Percentiles rank a stretch among this genome's conserved stretches.
Evolutionary conservation across 495 filamentous ascomycete genomes (phyloP).

Genomic region (Bombardia bombarda): DNA sequence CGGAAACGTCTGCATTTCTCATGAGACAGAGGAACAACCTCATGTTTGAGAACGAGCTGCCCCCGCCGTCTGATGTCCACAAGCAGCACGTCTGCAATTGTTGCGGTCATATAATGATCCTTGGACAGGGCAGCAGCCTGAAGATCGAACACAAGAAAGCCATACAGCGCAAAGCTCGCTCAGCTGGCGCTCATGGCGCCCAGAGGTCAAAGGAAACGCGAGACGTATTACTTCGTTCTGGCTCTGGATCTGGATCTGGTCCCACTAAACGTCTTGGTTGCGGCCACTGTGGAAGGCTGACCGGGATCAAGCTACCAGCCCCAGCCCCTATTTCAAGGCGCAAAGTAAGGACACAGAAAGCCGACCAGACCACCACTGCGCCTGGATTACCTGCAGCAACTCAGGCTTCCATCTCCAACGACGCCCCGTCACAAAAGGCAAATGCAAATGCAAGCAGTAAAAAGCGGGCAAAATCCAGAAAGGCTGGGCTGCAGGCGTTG

Average conservation of each 20-base stretch:
- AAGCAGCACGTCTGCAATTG: slow-evolving; percentile 39
- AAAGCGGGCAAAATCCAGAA: slow-evolving; percentile 45
- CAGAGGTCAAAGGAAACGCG: slow-evolving; percentile 1
- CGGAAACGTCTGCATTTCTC: slow-evolving; percentile 41
- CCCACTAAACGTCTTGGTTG: slow-evolving; percentile 35
- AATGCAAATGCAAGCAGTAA: slow-evolving; percentile 42
- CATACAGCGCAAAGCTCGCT: slow-evolving; percentile 5
- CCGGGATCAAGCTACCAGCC: slow-evolving; percentile 26
- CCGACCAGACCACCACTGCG: not conserved
- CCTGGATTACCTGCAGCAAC: not conserved
- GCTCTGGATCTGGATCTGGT: not conserved
- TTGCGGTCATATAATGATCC: slow-evolving; percentile 46
- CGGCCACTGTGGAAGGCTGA: slow-evolving; percentile 32
- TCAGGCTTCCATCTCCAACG: not conserved
- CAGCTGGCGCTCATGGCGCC: too few species aligned
- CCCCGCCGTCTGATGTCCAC: slow-evolving; percentile 31
- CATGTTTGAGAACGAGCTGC: slow-evolving; percentile 33
- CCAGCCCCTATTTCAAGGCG: slow-evolving; percentile 26
- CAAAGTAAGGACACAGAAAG: not conserved
- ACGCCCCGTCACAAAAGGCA: slow-evolving; percentile 7
- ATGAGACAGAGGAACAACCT: slow-evolving; percentile 36
- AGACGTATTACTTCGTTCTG: slow-evolving; percentile 2
- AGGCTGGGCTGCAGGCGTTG: slow-evolving; percentile 46
- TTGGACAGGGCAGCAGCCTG: slow-evolving; percentile 31
- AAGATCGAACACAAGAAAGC: slow-evolving; percentile 24